Evolutionary conservation across 192 early-diverging fungal species (phyloP).

Genomic region (Rhizophagus sp.): DNA sequence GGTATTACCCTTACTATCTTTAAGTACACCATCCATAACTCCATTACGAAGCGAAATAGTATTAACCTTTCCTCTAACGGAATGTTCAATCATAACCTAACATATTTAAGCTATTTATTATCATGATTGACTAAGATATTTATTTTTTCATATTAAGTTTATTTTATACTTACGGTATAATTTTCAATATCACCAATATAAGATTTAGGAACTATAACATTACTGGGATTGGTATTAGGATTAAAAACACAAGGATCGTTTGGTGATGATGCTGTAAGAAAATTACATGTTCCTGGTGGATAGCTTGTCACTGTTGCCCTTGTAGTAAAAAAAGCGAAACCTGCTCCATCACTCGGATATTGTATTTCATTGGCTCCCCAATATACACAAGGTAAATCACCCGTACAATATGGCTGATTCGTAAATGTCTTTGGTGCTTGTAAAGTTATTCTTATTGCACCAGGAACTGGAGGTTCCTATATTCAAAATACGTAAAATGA

Average conservation of each 20-base stretch:
- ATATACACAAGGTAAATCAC: neutral
- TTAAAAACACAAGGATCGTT: slow-evolving; percentile 28
- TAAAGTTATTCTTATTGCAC: slow-evolving; percentile 27
- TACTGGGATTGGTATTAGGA: slow-evolving; percentile 10
- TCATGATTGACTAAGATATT: too few relatives aligned
- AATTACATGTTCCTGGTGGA: slow-evolving; percentile 29
- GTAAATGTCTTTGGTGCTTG: neutral
- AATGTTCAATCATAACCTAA: slow-evolving; percentile 45
- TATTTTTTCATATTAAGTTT: neutral
- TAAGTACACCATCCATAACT: slow-evolving; percentile 36
- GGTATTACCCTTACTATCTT: slow-evolving; percentile 29
- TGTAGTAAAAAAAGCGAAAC: slow-evolving; percentile 41
- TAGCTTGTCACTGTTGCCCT: slow-evolving; percentile 35
- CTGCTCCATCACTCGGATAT: slow-evolving; percentile 26
- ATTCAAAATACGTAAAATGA: neutral
- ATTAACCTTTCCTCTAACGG: slow-evolving; percentile 40
- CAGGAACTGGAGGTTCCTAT: slow-evolving; percentile 26
- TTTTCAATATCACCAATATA: slow-evolving; percentile 43
- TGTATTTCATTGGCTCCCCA: slow-evolving; percentile 30
- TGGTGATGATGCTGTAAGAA: slow-evolving; percentile 21
- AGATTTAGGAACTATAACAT: slow-evolving; percentile 28
- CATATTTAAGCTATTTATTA: too few relatives aligned
- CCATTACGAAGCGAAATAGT: slow-evolving; percentile 43
- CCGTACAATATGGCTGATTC: neutral
- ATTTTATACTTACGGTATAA: slow-evolving; percentile 29